These are phyloP conservation scores for Singerocomus rubriflavus DNA, from an alignment of 1,284 basidiomycete species.

Conservation along the genomic window DNA sequence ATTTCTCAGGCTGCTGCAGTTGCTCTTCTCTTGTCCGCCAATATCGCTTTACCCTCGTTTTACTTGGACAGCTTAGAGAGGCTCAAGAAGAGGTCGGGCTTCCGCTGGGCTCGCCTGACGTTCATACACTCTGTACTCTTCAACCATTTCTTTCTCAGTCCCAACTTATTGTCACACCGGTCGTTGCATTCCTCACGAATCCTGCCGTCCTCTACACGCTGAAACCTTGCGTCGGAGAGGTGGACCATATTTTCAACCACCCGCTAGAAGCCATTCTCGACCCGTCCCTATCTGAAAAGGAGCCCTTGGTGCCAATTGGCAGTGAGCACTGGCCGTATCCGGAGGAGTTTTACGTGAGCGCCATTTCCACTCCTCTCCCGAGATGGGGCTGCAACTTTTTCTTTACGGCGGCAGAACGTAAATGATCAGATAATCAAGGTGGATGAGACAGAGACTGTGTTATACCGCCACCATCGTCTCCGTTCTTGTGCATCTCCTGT, in stretches of 20 bases:
- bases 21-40: neutral
- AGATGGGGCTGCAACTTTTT: neutral
- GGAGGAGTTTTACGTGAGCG: constrained; percentile 59
- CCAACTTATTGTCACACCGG: constrained; percentile 63
- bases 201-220: constrained; percentile 47
- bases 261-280: constrained; percentile 70
- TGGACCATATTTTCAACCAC: constrained; percentile 76
- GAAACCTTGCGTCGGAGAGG: constrained; percentile 61
- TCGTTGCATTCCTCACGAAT: constrained; percentile 69
- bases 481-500: constrained; percentile 72
- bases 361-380: constrained; percentile 3
- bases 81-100: constrained; percentile 80
- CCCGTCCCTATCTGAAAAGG: constrained; percentile 45
- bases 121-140: constrained; percentile 65
- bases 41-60: neutral
- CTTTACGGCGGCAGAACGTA: constrained; percentile 34
- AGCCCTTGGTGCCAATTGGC: constrained; percentile 52
- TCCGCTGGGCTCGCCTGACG: constrained; percentile 51
- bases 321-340: constrained; percentile 77
- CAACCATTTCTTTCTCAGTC: constrained; percentile 70
- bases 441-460: constrained; percentile 42
- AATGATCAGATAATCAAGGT: constrained; percentile 49
- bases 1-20: neutral
- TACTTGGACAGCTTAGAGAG: constrained; percentile 60
- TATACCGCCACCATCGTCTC: constrained; percentile 75